Percentiles rank a stretch among this genome's conserved stretches.
These are phyloP conservation scores for Diophrys appendiculata DNA, from an alignment of 73 alveolate genomes.

Conservation along the genomic window DNA sequence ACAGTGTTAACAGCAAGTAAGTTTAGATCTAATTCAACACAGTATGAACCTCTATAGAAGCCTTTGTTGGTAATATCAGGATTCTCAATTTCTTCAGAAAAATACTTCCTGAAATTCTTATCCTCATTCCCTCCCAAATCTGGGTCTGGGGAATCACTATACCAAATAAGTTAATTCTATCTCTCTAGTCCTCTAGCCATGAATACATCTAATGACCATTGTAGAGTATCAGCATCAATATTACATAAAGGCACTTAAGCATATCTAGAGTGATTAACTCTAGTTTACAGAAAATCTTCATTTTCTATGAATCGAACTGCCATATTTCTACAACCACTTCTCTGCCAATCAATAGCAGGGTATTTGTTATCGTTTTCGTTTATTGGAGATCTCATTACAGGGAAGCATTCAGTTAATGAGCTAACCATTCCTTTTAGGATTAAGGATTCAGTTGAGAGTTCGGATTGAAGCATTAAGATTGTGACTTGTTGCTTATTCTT, in stretches of 20 bases:
- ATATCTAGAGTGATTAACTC: conserved; percentile 72
- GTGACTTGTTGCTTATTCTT: conserved; percentile 19
- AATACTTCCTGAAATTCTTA: conserved; percentile 52
- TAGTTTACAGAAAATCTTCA: conserved; percentile 54
- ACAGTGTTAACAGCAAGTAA: conserved; percentile 81
- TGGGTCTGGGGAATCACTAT: conserved; percentile 77
- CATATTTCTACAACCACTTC: conserved; percentile 63
- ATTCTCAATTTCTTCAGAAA: conserved; percentile 71
- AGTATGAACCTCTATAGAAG: conserved; percentile 68
- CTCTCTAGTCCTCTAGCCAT: conserved; percentile 70
- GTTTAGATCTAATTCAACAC: conserved; percentile 75
- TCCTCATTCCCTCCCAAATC: conserved; percentile 93
- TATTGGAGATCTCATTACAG: conserved; percentile 55
- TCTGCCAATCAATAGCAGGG: conserved; percentile 94
- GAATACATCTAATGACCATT: conserved; percentile 74
- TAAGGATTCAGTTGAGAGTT: conserved; percentile 35
- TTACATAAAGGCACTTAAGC: conserved; percentile 83
- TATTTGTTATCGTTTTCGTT: conserved; percentile 64
- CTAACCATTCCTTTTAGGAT: conserved; percentile 73
- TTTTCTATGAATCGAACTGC: conserved; percentile 65
- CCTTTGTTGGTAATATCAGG: conserved; percentile 75
- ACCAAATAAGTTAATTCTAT: conserved; percentile 81
- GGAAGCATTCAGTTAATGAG: conserved; percentile 64
- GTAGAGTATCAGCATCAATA: conserved; percentile 71
- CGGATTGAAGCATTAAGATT: conserved; percentile 40